Percentiles rank a stretch among this genome's conserved stretches.
Evolutionary conservation across 2,329 filamentous ascomycete genomes (phyloP).

Genomic region (Claviceps humidiphila): DNA sequence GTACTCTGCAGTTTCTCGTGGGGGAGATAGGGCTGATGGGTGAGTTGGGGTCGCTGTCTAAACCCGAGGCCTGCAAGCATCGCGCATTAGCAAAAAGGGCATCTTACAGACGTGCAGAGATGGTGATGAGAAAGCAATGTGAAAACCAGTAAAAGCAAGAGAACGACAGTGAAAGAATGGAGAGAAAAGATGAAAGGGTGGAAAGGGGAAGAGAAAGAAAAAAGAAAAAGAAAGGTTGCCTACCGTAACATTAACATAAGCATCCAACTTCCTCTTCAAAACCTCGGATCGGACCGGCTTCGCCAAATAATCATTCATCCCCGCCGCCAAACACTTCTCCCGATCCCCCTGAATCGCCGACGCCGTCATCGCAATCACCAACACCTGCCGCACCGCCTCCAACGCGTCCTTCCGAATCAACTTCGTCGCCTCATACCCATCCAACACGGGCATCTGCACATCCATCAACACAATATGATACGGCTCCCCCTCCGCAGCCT

Average conservation of each 20-base stretch:
- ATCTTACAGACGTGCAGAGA: not conserved
- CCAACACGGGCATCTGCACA: slow-evolving; percentile 87
- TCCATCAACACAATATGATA: slow-evolving; percentile 94
- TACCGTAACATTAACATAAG: slow-evolving; percentile 33
- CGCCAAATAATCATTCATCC: slow-evolving; percentile 95
- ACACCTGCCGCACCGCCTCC: slow-evolving; percentile 62
- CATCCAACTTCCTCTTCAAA: slow-evolving; percentile 66
- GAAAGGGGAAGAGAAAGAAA: not conserved
- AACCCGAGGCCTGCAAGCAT: not conserved
- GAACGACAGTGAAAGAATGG: not conserved
- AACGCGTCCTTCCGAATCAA: slow-evolving; percentile 65
- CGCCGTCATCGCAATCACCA: slow-evolving; percentile 97
- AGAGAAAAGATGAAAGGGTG: too few relatives aligned
- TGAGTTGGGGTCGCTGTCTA: not conserved
- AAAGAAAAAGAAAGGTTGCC: not conserved
- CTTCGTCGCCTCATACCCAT: slow-evolving; percentile 84
- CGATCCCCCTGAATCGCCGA: slow-evolving; percentile 87
- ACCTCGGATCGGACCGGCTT: slow-evolving; percentile 88
- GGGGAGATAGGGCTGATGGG: slow-evolving; percentile 2
- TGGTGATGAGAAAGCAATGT: not conserved
- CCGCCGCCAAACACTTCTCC: slow-evolving; percentile 88
- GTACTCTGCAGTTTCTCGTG: slow-evolving; percentile 9
- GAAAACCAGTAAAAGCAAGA: not conserved
- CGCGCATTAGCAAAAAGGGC: not conserved
- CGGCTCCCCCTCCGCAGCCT: slow-evolving; percentile 56